phyloP scores from a whole-genome alignment of 2,329 filamentous ascomycete genomes.

The Plectosphaerella cucumerina region DNA sequence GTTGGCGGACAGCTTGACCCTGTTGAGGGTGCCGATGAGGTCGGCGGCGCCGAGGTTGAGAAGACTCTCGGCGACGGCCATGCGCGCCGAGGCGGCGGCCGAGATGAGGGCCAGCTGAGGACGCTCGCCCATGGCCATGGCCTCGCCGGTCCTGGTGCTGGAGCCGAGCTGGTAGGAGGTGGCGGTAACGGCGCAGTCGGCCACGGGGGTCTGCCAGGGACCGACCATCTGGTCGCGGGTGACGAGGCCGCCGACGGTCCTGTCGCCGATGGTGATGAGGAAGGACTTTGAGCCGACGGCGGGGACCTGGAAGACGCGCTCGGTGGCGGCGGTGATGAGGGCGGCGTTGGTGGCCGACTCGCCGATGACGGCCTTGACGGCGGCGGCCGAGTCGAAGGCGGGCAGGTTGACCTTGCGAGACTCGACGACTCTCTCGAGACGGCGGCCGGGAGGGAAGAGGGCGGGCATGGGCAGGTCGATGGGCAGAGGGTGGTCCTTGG shows the following conservation, averaged over 20 bases:
- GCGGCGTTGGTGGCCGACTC: conserved; percentile 48
- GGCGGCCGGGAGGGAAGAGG: conserved; percentile 83
- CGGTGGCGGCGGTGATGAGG: conserved; percentile 61
- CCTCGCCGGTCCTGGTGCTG: conserved; percentile 77
- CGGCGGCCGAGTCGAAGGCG: conserved; percentile 64
- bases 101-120: conserved; percentile 86
- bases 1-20: conserved; percentile 88
- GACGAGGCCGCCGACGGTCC: conserved; percentile 85
- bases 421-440: conserved; percentile 70
- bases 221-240: conserved; percentile 94
- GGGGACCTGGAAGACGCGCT: conserved; percentile 78
- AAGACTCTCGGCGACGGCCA: conserved; percentile 92
- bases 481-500: conserved; percentile 66
- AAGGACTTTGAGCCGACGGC: conserved; percentile 96
- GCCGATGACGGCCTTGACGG: conserved; percentile 62
- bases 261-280: conserved; percentile 92
- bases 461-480: conserved; percentile 89
- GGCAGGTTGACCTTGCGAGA: conserved; percentile 65
- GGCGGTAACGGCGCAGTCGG: conserved; percentile 89
- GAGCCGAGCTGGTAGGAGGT: conserved; percentile 66
- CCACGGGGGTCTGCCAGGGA: conserved; percentile 90
- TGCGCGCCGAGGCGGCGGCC: conserved; percentile 83
- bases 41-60: conserved; percentile 85
- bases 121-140: conserved; percentile 97
- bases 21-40: conserved; percentile 65